Conservation (phyloP, 2,329 filamentous ascomycete genomes). For the Xylariales sp. region DNA sequence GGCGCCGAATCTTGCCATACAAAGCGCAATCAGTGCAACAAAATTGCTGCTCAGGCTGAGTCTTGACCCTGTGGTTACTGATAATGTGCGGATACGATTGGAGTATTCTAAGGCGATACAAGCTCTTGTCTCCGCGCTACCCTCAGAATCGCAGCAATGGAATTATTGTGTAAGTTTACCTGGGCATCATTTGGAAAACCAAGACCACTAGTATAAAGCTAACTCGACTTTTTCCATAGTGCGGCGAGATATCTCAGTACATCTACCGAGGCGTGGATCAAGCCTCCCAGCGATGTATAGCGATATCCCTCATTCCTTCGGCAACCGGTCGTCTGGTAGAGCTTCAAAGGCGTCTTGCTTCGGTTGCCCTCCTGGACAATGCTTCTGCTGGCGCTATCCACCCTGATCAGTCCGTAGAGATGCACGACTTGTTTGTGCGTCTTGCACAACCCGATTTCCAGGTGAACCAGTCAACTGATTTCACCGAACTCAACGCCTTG, state of each 20-base stretch:
- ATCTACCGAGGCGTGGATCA: constrained; percentile 43
- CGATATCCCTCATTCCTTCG: constrained; percentile 56
- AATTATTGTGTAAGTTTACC: constrained; percentile 41
- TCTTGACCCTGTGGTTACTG: constrained; percentile 43
- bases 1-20: constrained; percentile 28
- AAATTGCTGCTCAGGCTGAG: constrained; percentile 50
- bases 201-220: no score
- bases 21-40: constrained; percentile 33
- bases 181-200: no score
- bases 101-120: constrained; percentile 30
- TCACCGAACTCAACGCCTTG: constrained; percentile 60
- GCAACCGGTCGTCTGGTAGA: constrained; percentile 47
- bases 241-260: constrained; percentile 40
- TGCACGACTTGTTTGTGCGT: constrained; percentile 40
- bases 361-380: constrained; percentile 57
- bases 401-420: constrained; percentile 35
- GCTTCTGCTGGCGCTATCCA: constrained; percentile 32
- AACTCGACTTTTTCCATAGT: no score
- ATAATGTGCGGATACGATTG: constrained; percentile 14
- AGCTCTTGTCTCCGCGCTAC: constrained; percentile 38
- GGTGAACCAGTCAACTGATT: constrained; percentile 58
- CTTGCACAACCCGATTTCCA: constrained; percentile 46
- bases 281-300: constrained; percentile 49
- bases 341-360: constrained; percentile 62
- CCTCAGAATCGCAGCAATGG: constrained; percentile 29